A percentile compares a stretch with the other conserved stretches of the same genome.
Evolutionary conservation across 768 basidiomycete genomes (phyloP).

Genomic region (Leucocoprinus birnbaumii): DNA sequence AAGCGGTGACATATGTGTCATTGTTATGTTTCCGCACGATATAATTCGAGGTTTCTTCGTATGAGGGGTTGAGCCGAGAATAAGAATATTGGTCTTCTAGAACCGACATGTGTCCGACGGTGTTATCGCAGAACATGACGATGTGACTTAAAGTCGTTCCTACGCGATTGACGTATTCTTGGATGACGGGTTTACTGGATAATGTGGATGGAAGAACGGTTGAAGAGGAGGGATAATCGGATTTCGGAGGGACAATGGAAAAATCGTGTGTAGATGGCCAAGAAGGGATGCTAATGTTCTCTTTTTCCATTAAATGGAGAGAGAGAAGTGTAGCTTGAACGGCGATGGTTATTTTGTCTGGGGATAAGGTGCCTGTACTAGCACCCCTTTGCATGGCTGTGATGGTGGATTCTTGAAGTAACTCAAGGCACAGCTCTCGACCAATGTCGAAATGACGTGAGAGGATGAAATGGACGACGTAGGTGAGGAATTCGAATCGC

Average conservation of each 20-base stretch:
- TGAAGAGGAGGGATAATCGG: constrained; percentile 71
- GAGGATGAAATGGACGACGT: constrained; percentile 79
- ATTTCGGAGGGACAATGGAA: constrained; percentile 43
- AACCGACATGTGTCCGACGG: constrained; percentile 73
- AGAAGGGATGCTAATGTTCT: constrained; percentile 58
- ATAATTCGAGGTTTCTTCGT: constrained; percentile 70
- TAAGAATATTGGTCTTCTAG: constrained; percentile 84
- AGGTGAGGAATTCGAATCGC: constrained; percentile 71
- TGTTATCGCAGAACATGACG: constrained; percentile 54
- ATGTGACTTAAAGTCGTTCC: constrained; percentile 55
- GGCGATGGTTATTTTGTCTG: constrained; percentile 73
- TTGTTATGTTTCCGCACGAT: constrained; percentile 68
- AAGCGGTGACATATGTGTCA: constrained; percentile 60
- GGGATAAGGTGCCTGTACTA: constrained; percentile 44
- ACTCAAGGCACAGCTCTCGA: constrained; percentile 73
- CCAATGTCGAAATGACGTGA: constrained; percentile 86
- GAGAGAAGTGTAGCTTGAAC: constrained; percentile 77
- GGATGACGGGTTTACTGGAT: constrained; percentile 61
- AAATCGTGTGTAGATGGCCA: constrained; percentile 85
- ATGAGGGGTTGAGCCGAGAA: constrained; percentile 51
- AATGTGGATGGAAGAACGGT: constrained; percentile 55
- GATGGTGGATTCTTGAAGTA: constrained; percentile 69
- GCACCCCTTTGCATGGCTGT: constrained; percentile 36
- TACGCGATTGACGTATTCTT: constrained; percentile 69
- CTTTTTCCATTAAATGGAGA: constrained; percentile 68